phyloP scores from a whole-genome alignment of 2,329 filamentous ascomycete genomes.

The Cercospora sp. region DNA sequence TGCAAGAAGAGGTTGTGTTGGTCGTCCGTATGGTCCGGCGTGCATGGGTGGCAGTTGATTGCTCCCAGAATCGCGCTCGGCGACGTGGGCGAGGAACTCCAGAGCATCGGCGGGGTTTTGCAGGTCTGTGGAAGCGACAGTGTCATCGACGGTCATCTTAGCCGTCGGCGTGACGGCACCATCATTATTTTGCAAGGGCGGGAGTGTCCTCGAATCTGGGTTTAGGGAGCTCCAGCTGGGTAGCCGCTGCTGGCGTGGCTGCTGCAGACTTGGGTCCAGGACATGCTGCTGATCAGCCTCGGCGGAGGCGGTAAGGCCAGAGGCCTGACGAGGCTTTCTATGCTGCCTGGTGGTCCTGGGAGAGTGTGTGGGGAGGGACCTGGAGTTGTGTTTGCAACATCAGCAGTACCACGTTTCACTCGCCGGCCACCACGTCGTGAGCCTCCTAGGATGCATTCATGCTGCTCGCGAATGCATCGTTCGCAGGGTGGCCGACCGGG shows the following conservation, averaged over 20 bases:
- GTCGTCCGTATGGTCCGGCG: constrained; percentile 29
- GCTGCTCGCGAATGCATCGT: constrained; percentile 39
- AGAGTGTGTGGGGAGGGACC: not conserved
- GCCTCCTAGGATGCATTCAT: constrained; percentile 39
- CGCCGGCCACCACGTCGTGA: constrained; percentile 37
- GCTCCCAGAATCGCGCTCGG: constrained; percentile 34
- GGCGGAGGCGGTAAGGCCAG: constrained; percentile 22
- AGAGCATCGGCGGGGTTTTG: constrained; percentile 40
- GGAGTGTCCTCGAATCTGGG: constrained; percentile 33
- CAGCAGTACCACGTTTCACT: constrained; percentile 33
- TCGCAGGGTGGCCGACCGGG: constrained; percentile 38
- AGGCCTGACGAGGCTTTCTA: constrained; percentile 27
- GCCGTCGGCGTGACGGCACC: constrained; percentile 28
- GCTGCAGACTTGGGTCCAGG: constrained; percentile 15
- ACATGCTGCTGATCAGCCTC: constrained; percentile 18
- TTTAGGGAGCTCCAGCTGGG: constrained; percentile 31
- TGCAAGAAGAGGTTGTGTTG: constrained; percentile 12
- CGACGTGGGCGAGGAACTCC: constrained; percentile 39
- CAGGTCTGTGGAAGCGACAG: constrained; percentile 37
- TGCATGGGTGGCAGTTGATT: constrained; percentile 37
- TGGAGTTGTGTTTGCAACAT: constrained; percentile 10
- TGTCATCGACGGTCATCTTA: constrained; percentile 38
- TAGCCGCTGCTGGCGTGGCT: constrained; percentile 23
- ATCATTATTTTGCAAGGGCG: constrained; percentile 32
- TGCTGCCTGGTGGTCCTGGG: constrained; percentile 4